Base-by-base conservation (phyloP, 2,329 filamentous ascomycete genomes). In the Aspergillus piperis region DNA sequence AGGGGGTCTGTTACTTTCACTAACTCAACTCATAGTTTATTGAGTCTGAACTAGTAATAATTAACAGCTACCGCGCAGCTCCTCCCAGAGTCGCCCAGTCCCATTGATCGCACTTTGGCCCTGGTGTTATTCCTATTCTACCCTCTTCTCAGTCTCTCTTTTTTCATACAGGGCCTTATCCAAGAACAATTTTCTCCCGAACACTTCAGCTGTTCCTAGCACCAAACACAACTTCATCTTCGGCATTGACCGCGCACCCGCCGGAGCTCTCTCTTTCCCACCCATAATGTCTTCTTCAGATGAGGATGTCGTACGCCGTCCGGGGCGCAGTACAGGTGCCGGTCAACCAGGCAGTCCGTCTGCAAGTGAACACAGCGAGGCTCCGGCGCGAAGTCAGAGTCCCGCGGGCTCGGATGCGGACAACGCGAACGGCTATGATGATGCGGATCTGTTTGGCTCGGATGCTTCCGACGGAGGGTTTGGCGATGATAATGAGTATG, bases 371-470 rank as follows among this genome's bases (percentile, higher is more conserved):
- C 64, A 62, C 47, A 69, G 62, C 54, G 58, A 65, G 10, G 41
- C 21, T 39, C 57, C 8, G 36, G 63, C 64, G 42, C 48, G 48
- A n/a, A 58, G 55, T 17, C 63, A 71, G 42, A 71, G 69, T 50
- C 70, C 68, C 19, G 66, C 64, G 30, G 65, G 57, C 19, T 71
- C 68, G 39, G 72, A 77, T 57, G 61, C 66, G 56, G 71, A 68
- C 53, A 67, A 72, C 48, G 65, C 70, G 39, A 74, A 77, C 64
- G 75, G 71, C 47, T 73, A 73, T 23, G 69, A 73, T 27, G 75
- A 76, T 54, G 78, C 72, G 8, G 80, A 81, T 61, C 73, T 81
- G 3, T 82, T 82, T 65, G 80, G 80, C 3, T 80, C 78, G 3
- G 73, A 75, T 42, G 79, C 75, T 13, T 77, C 77, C n/a, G 79